Base-by-base conservation (phyloP, 768 basidiomycete genomes). In the Dentipellis fragilis region DNA sequence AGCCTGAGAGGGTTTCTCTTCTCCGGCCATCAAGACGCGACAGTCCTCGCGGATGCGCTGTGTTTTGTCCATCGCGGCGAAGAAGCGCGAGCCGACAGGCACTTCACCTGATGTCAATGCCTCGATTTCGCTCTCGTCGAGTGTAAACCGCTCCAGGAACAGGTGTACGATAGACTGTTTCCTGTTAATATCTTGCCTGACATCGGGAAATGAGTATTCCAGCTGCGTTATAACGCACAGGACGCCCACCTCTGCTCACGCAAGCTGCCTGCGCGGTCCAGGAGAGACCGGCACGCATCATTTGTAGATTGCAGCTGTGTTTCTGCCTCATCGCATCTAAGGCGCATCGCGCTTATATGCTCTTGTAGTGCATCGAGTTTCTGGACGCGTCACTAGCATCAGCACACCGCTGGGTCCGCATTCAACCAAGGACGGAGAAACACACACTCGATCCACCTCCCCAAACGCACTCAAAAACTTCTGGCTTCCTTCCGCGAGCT, bases 131-230 rank as follows among this genome's bases (percentile, higher is more conserved):
- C 77, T 74, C 1, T 86, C 79, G 3, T 71, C 79, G 12, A 98
- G 80, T 0, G 93, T 96, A 69, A 98, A 99, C 2, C 87, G 83
- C 0, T 77, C 69, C 21, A 99, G 79, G 70, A 99, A 97, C 11
- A 87, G 70, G 1, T 78, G 69, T 3, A 95, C 82, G 58, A 97
- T 83, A 0, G 83, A 79, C 63, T 85, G 82, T 53, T 80, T 84
- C 29, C 80, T 77, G 52, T 87, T 83, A 17, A 90, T 81, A 51
- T 79, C 76, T 62, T 84, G 80, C 64, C 90, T 90, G 65, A 17
- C 12, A 29, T 12, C 29, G 14, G 48, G 46, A 50, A 48, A 36
- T 46, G 19, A 62, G 51, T 65, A 47, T 17, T 16, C 42, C 16
- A 55, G 36, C 2, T 39, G 9, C n/a, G 29, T 23, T 50, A 21